These are phyloP conservation scores for Turnera subulata DNA, from an alignment of 345 rosid genomes.

Conservation along the genomic window DNA sequence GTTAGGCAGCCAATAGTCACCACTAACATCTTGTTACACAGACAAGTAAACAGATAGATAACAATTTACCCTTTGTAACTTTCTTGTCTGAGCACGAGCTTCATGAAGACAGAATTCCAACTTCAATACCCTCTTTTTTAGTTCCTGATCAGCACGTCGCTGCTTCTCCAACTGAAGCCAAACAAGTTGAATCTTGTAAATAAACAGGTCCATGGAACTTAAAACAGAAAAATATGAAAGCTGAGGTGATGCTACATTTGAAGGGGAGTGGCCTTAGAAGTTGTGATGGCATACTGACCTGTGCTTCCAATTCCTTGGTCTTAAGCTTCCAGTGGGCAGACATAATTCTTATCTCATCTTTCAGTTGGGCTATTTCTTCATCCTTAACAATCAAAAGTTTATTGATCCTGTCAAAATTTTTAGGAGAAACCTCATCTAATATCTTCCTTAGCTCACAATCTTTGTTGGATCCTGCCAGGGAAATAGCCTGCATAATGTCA, in stretches of 20 bases:
- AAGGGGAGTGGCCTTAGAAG: too few relatives aligned
- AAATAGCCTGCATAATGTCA: conserved; percentile 64
- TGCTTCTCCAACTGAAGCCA: conserved; percentile 75
- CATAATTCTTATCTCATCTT: conserved; percentile 73
- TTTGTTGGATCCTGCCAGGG: conserved; percentile 46
- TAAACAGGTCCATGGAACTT: not conserved
- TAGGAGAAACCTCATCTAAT: conserved; percentile 61
- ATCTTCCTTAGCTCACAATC: conserved; percentile 51
- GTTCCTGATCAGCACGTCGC: conserved; percentile 71
- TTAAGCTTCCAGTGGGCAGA: conserved; percentile 84
- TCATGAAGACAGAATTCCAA: conserved; percentile 91
- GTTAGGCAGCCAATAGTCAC: too few relatives aligned
- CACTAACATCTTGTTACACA: not conserved
- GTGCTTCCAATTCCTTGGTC: conserved; percentile 73
- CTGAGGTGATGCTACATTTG: too few relatives aligned
- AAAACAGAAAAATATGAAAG: too few relatives aligned
- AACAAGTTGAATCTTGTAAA: conserved; percentile 15
- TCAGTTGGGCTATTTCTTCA: conserved; percentile 62
- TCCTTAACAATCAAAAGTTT: conserved; percentile 58
- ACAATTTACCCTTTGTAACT: conserved; percentile 64
- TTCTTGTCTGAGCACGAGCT: conserved; percentile 74
- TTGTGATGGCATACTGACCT: conserved; percentile 45
- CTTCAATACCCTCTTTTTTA: conserved; percentile 80
- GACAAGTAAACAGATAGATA: not conserved
- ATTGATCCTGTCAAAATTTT: conserved; percentile 55